Evolutionary conservation across 805 yeast genomes (phyloP), one percentile per base, ranked within the genome.

Genomic region (Brettanomyces bruxellensis): DNA sequence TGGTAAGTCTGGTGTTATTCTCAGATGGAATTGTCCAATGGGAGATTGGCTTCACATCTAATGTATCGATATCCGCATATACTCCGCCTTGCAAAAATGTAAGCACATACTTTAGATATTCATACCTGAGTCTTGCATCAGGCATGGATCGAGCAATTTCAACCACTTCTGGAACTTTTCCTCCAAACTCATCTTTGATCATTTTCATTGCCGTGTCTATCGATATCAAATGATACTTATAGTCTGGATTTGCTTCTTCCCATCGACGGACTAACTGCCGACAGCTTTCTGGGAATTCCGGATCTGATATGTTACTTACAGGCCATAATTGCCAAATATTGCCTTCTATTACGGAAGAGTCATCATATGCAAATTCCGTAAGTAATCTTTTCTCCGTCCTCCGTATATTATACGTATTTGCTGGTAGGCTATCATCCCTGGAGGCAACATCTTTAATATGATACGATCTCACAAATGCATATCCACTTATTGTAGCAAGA

Each of bases 61-160:
- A 66, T 0, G 83, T 78, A 56, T 79, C 85, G 34, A 78, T 75
- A 56, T 79, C 84, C 3, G 82, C 73, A 54, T 79, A 79, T 11
- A 76, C 70, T n/a, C 85, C 85, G 41, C 85, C 85, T 41, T 64
- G 60, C 3, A 79, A 69, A 49, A 57, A 77, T 5, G 78, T 53
- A 5, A 76, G 66, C 49, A 78, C 60, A 55, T 78, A 79, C 45
- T 80, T 67, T 58, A 78, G 69, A 49, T 78, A 77, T 54, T 79
- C 84, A 65, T 70, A 75, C 50, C 65, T 62, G 43, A 74, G 60
- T 39, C 76, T 68, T 25, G 66, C 72, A 58, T 76, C 76, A 1
- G 83, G 83, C 49, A 79, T 56, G 5, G 54, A 51, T 47, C 70
- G 70, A 54, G 67, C 75, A 3, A 81, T 73, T 36, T 72, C 75